Conservation (phyloP, 257 asterid species). For the Solanum bukasovii region DNA sequence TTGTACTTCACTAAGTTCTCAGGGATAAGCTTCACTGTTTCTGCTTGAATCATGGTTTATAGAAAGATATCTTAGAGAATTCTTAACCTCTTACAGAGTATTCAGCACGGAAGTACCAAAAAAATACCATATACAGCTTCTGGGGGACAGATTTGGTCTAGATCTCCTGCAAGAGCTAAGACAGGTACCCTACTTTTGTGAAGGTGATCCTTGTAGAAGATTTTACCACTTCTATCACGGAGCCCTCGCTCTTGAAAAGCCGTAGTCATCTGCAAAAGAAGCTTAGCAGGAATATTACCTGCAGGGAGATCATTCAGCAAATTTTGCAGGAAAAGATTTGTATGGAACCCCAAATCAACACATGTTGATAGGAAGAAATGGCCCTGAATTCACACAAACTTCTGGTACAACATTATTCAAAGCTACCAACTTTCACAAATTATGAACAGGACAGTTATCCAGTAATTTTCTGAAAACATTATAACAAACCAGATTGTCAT, state of each 20-base stretch:
- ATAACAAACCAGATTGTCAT: not conserved
- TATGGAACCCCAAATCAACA: not conserved
- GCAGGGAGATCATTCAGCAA: constrained; percentile 9
- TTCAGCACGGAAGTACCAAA: not conserved
- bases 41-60: constrained; percentile 31
- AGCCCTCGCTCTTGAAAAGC: constrained; percentile 88
- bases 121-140: constrained; percentile 78
- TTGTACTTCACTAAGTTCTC: constrained; percentile 65
- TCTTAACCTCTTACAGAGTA: not conserved
- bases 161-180: constrained; percentile 88
- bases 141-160: constrained; percentile 90
- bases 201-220: constrained; percentile 77
- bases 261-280: constrained; percentile 68
- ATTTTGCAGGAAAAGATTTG: not conserved
- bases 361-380: not conserved
- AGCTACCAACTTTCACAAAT: not conserved
- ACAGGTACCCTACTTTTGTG: constrained; percentile 54
- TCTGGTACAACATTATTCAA: not conserved
- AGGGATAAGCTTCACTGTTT: constrained; percentile 70
- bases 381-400: not conserved
- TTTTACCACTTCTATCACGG: constrained; percentile 63
- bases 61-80: not conserved
- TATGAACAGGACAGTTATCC: not conserved
- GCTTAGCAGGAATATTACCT: constrained; percentile 92
- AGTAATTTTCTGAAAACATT: not conserved